These are phyloP conservation scores for Fusarium protoensiforme DNA, from an alignment of 2,329 filamentous ascomycete species.

Conservation along the genomic window DNA sequence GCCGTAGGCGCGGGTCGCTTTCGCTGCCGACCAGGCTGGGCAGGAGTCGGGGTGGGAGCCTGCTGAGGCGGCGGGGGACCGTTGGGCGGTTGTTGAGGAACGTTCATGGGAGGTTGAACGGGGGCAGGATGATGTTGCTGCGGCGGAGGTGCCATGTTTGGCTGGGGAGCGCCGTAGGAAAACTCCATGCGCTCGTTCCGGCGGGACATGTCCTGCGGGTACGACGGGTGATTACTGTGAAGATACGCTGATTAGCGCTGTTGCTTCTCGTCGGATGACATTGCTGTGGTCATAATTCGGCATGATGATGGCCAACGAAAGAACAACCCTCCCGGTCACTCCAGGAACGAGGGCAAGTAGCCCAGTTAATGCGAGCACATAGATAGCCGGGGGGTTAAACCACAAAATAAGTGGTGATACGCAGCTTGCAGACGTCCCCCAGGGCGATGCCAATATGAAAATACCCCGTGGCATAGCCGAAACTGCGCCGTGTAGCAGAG, in stretches of 20 bases:
- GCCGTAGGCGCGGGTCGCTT: slow-evolving; percentile 55
- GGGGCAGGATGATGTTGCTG: slow-evolving; percentile 53
- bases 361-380: slow-evolving; percentile 13
- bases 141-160: slow-evolving; percentile 51
- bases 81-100: slow-evolving; percentile 54
- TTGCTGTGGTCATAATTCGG: slow-evolving; percentile 41
- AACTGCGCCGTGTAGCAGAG: slow-evolving; percentile 28
- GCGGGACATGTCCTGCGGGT: slow-evolving; percentile 63
- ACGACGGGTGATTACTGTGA: slow-evolving; percentile 56
- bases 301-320: slow-evolving; percentile 25
- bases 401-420: slow-evolving; percentile 13
- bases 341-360: slow-evolving; percentile 21
- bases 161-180: slow-evolving; percentile 53
- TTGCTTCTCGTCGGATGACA: slow-evolving; percentile 38
- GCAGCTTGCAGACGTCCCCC: background rate
- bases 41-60: slow-evolving; percentile 53
- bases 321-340: slow-evolving; percentile 7
- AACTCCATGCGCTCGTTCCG: slow-evolving; percentile 58
- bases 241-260: slow-evolving; percentile 44
- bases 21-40: slow-evolving; percentile 52
- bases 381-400: slow-evolving; percentile 37
- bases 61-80: slow-evolving; percentile 48
- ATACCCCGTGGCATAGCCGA: slow-evolving; percentile 34
- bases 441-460: slow-evolving; percentile 12
- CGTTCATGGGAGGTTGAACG: slow-evolving; percentile 52